Evolutionary conservation across 768 basidiomycete species (phyloP).

Genomic region (Gymnopilus junonius): DNA sequence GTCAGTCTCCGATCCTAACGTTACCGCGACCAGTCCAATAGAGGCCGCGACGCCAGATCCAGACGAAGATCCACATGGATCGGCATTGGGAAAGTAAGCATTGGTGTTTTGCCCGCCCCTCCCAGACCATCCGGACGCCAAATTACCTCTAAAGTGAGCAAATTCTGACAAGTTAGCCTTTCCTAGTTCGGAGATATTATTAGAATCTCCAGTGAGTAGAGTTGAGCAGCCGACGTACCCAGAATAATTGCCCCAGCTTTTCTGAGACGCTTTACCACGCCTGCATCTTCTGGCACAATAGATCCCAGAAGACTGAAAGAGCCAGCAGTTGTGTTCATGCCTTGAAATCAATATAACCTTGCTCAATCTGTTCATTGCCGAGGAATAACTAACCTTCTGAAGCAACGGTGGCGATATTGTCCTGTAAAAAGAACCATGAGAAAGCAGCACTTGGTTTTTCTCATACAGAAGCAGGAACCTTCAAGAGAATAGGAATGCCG

Average conservation of each 20-base stretch:
- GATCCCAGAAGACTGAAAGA: conserved; percentile 45
- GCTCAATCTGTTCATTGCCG: background rate
- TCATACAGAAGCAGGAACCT: conserved; percentile 30
- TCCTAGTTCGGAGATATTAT: conserved; percentile 30
- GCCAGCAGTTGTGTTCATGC: conserved; percentile 52
- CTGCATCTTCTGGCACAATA: conserved; percentile 48
- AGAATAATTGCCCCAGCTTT: conserved; percentile 48
- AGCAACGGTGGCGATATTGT: conserved; percentile 48
- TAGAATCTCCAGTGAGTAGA: background rate
- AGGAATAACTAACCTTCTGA: conserved; percentile 37
- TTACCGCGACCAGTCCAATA: conserved; percentile 51
- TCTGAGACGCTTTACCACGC: conserved; percentile 45
- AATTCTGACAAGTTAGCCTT: conserved; percentile 62
- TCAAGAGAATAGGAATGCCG: conserved; percentile 58
- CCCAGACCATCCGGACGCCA: conserved; percentile 58
- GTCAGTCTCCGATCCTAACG: conserved; percentile 54
- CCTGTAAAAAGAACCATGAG: conserved; percentile 29
- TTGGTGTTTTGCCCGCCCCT: conserved; percentile 53
- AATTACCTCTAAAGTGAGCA: conserved; percentile 49
- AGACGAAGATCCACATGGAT: conserved; percentile 62
- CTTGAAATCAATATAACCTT: conserved; percentile 22
- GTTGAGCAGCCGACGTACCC: conserved; percentile 26
- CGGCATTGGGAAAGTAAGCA: conserved; percentile 53
- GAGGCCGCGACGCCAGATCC: conserved; percentile 58
- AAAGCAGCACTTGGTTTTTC: no score